Base-by-base conservation (phyloP, 108 stramenopile genomes). In the Asterionellopsis glacialis region DNA sequence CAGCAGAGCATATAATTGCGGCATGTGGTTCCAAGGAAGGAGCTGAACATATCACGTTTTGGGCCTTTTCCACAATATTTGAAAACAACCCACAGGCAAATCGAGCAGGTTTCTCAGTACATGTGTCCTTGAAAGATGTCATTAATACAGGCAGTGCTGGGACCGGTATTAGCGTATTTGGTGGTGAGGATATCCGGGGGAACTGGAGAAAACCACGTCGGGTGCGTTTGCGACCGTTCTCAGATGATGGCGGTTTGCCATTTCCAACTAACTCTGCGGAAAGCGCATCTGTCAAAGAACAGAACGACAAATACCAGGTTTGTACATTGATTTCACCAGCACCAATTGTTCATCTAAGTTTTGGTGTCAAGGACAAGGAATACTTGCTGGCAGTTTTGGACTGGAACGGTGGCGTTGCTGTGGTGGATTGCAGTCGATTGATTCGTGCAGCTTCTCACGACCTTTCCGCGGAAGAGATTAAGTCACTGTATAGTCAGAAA, bases 381-480 rank as follows among this genome's bases (percentile, higher is more conserved):
- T 22, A 26, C 40, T 53, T 76, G 13, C 55, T 92, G 22, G 77
- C 83, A 9, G 67, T 81, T 1, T 51, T 93, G 69, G 91, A 93
- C 70, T 83, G 63, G 60, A 83, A 93, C 61, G 87, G 91, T 19
- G 85, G 82, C 22, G 72, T 83, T 25, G 62, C 78, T 13, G 51
- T 88, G 13, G 40, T 84, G 40, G 81, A 91, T 68, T 88, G 84
- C 52, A 64, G 75, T 18, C 40, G 67, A 7, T 33, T 33, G 33
- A 33, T 33, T 7, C 18, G 33, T 79, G 44, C 70, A 73, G 74
- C 69, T 9, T 59, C 80, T 1, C 74, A 81, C 33, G 38, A 45
- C 12, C 26, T 73, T 16, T 41, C 68, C 0, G 27, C 11, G 11
- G 53, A 73, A 13, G 69, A 73, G 41, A 61, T 63, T 44, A 59